Conservation (phyloP, 371 early-diverging fungal genomes). For the Actinomortierella ambigua region DNA sequence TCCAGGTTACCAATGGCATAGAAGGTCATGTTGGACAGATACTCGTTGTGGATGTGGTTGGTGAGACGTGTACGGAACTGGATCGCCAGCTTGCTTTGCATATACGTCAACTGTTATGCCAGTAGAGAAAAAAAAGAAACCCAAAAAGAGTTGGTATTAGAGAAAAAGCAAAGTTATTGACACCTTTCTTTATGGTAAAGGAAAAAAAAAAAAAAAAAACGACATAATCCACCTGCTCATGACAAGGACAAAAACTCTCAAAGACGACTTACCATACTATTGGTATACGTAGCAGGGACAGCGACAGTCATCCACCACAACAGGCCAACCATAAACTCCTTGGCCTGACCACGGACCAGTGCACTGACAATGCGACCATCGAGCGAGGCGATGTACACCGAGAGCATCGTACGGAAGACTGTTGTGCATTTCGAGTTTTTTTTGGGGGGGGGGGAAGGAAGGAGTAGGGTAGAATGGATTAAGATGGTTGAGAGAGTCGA, state of each 20-base stretch:
- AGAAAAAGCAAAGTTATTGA: not conserved
- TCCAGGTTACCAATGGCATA: slow-evolving; percentile 86
- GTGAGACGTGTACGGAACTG: slow-evolving; percentile 88
- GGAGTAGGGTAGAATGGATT: too few relatives aligned
- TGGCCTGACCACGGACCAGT: slow-evolving; percentile 77
- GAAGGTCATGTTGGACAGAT: slow-evolving; percentile 85
- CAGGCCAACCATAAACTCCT: slow-evolving; percentile 81
- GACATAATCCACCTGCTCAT: not conserved
- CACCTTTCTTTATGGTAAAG: not conserved
- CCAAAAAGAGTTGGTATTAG: not conserved
- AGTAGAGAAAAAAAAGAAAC: not conserved
- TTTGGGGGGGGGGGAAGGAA: too few relatives aligned
- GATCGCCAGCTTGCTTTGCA: slow-evolving; percentile 84
- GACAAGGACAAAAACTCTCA: not conserved
- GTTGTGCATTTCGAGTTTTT: slow-evolving; percentile 4
- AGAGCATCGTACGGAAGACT: slow-evolving; percentile 85
- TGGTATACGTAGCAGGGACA: slow-evolving; percentile 95
- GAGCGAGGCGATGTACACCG: slow-evolving; percentile 87
- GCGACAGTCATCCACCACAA: slow-evolving; percentile 92
- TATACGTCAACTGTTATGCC: slow-evolving; percentile 64
- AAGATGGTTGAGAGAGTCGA: too few relatives aligned
- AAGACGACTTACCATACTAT: slow-evolving; percentile 76
- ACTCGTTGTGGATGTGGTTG: slow-evolving; percentile 82
- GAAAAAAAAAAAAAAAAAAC: not conserved
- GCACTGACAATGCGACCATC: slow-evolving; percentile 94